Evolutionary conservation across 2,329 filamentous ascomycete genomes (phyloP), one percentile per base, ranked within the genome.

Genomic region (Monosporascus sp.): DNA sequence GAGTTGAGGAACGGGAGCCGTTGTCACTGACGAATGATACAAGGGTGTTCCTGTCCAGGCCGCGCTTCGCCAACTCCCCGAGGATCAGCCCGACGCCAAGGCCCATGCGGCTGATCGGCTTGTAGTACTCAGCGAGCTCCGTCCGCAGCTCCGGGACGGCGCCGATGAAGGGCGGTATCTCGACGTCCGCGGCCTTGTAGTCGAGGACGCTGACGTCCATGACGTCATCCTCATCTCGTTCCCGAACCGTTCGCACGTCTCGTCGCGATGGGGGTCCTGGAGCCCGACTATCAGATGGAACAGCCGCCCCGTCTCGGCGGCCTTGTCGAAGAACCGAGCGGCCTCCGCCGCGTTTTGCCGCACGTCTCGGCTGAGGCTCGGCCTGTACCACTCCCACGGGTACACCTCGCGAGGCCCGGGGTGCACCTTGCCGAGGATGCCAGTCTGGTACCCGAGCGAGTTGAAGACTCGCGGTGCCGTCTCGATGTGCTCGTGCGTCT

Each of bases 1-100:
- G 76, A 78, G 60, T 79, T 79, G 55, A 79, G 59, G 55, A 79
- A 78, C 0, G 75, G 75, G 75, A 68, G 0, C 76, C 76, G 40
- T 79, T 79, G 51, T 79, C 76, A 54, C 73, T 77, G 3, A 74
- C 57, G 51, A 79, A 77, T 14, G 31, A 31, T 24, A 31, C 43
- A 11, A 46, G 43, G 22, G 15, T 46, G 43, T 31, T 46, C 24
- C n/a, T 31, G 11, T 28, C 43, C 11, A 46, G 43, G 14, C 14
- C 24, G 22, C 43, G 43, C 20, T 46, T 49, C 18, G 68, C 52
- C 0, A 78, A 62, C 11, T 62, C 66, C 3, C 69, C 56, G 5
- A 77, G 53, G 5, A 77, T 57, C 22, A 74, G 54, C 0, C 73
- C 74, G 0, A 78, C 64, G 18, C 74, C 75, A 8, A 67, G 62